Evolutionary conservation across 2,329 filamentous ascomycete species (phyloP).

Genomic region (Basipetospora chlamydospora): DNA sequence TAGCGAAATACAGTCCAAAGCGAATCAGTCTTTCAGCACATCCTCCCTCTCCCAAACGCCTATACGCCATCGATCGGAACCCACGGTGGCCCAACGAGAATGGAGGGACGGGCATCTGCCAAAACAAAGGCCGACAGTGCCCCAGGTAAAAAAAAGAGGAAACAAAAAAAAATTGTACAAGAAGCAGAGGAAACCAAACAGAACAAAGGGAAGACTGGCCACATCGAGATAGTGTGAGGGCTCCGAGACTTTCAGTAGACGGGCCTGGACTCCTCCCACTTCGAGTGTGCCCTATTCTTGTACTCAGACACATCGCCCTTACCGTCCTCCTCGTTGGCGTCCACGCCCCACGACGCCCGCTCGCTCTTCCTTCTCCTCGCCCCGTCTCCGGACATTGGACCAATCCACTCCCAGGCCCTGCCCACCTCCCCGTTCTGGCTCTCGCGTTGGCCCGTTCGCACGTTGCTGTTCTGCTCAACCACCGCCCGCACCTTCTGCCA

Average conservation of each 20-base stretch:
- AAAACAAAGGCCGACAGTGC: too few relatives aligned
- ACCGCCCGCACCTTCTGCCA: conserved; percentile 74
- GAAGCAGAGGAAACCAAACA: conserved; percentile 5
- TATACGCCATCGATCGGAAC: neutral
- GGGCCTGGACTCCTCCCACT: conserved; percentile 27
- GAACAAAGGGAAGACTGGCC: conserved; percentile 5
- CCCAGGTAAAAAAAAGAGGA: neutral
- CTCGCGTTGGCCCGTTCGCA: conserved; percentile 61
- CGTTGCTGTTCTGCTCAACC: conserved; percentile 88
- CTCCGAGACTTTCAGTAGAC: conserved; percentile 20
- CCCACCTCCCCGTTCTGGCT: conserved; percentile 50
- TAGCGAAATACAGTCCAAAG: too few relatives aligned
- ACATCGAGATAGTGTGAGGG: conserved; percentile 1
- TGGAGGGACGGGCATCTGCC: too few relatives aligned
- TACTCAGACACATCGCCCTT: too few relatives aligned
- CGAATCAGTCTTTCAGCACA: too few relatives aligned
- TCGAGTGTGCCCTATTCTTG: conserved; percentile 12
- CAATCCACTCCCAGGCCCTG: conserved; percentile 57
- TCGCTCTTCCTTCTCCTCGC: conserved; percentile 34
- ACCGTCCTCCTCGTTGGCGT: conserved; percentile 20
- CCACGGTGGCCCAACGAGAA: too few relatives aligned
- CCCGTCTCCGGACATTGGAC: conserved; percentile 33
- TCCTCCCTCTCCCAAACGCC: conserved; percentile 2
- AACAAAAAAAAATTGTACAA: conserved; percentile 4
- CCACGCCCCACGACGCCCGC: conserved; percentile 31